Evolutionary conservation across 1,139 yeast species (phyloP), one percentile per base, ranked within the genome.

Genomic region (Pichia sp.): DNA sequence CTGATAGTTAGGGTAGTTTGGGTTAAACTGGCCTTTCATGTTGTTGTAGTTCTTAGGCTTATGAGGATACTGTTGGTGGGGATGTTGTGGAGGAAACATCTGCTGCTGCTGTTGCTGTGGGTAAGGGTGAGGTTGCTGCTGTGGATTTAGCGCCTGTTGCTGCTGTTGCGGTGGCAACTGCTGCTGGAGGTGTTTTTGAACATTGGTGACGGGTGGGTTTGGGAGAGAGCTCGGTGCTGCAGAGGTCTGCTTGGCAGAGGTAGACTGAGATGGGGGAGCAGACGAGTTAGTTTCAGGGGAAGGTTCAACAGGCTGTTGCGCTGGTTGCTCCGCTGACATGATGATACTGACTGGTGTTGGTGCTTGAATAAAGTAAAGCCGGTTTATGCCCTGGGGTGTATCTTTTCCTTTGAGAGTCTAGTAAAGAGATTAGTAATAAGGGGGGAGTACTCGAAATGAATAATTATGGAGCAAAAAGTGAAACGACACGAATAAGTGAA

Each of bases 221-320:
- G 58, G 56, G 5, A 40, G 31, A 8, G 57, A 30, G 15, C 49
- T 46, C 8, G 56, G 38, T 23, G 53, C 15, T 11, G 51, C 13
- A 16, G 44, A 15, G 23, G 55, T 16, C 7, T 8, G 16, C 26
- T 13, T n/a, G 15, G 41, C 29, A 15, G 50, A 23, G 8, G 52
- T n/a, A 7, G 51, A 13, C 36, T 32, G 10, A 4, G 46, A 5
- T 8, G 53, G 23, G n/a, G 50, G 8, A 32, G 41, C 2, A 7
- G 48, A n/a, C 13, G 13, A 10, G 36, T 32, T 32, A 13, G 10
- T 32, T 13, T 32, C 36, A n/a, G 15, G 15, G n/a, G 23, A 10
- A 15, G 53, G 15, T 16, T 34, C 15, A 31, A 13, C 44, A 30
- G 34, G 32, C 23, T 29, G 19, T n/a, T 30, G 26, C 15, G 40